Evolutionary conservation across 345 rosid genomes (phyloP).

Genomic region (Rhizophora mangle): DNA sequence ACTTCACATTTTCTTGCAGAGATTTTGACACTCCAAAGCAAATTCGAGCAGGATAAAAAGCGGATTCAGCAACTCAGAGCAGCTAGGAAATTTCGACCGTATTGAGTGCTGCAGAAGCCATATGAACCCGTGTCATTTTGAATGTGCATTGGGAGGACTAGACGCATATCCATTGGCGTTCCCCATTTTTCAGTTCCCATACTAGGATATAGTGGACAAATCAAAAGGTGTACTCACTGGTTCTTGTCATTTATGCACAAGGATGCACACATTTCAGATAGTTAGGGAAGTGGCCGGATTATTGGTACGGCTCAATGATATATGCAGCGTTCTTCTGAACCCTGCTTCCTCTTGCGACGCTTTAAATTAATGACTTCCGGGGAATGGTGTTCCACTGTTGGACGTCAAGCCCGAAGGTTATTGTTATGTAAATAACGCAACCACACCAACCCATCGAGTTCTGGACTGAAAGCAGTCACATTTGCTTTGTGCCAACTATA

Average conservation of each 20-base stretch:
- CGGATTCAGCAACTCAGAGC: conserved; percentile 5
- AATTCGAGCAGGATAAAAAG: conserved; percentile 4
- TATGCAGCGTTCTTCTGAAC: neutral
- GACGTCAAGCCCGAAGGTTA: no score
- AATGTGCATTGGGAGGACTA: neutral
- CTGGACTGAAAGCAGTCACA: no score
- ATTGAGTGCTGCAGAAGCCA: neutral
- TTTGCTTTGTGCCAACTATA: no score
- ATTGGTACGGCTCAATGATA: neutral
- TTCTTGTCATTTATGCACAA: neutral
- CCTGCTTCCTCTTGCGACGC: no score
- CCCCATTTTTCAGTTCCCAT: neutral
- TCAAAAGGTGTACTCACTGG: neutral
- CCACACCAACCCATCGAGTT: no score
- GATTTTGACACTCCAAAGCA: conserved; percentile 61
- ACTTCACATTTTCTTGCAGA: conserved; percentile 43
- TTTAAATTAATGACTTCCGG: no score
- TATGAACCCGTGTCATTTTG: conserved; percentile 14
- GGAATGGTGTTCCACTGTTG: no score
- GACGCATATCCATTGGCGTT: neutral
- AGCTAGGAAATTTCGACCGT: neutral
- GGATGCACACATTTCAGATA: neutral
- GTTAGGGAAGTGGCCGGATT: neutral
- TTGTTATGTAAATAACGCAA: no score
- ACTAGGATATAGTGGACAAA: neutral